Evolutionary conservation across 192 early-diverging fungal genomes (phyloP).

Genomic region (Coemansia furcata): DNA sequence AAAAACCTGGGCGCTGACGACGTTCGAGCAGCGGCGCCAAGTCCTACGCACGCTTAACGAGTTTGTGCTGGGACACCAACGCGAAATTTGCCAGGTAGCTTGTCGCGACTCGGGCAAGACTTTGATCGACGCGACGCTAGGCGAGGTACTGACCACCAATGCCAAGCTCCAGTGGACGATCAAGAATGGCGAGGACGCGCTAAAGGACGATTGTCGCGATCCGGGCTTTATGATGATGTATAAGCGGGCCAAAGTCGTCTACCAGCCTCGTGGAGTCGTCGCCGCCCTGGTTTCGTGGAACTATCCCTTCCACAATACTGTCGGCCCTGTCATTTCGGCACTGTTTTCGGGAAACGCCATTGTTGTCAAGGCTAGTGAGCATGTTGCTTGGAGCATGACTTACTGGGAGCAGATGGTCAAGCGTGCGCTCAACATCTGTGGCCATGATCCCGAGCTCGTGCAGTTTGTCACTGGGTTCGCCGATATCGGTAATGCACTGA

Average conservation of each 20-base stretch:
- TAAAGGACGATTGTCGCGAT: conserved; percentile 64
- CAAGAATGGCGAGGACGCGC: conserved; percentile 68
- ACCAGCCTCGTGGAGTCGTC: conserved; percentile 78
- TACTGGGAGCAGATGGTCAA: conserved; percentile 67
- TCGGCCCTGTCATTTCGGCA: conserved; percentile 79
- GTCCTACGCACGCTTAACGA: conserved; percentile 71
- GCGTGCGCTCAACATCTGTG: conserved; percentile 65
- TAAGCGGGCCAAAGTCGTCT: conserved; percentile 73
- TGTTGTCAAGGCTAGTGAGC: conserved; percentile 81
- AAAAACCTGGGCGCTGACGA: conserved; percentile 62
- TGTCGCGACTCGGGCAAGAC: conserved; percentile 82
- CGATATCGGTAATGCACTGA: conserved; percentile 76
- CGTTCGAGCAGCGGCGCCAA: conserved; percentile 68
- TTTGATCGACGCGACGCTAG: conserved; percentile 76
- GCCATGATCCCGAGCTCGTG: conserved; percentile 75
- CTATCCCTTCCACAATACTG: conserved; percentile 79
- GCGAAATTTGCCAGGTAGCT: conserved; percentile 69
- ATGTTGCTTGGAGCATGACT: conserved; percentile 75
- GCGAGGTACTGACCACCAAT: conserved; percentile 77
- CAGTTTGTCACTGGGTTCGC: conserved; percentile 77
- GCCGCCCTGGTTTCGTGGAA: conserved; percentile 86
- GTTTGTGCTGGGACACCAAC: conserved; percentile 71
- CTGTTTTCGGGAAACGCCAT: conserved; percentile 84
- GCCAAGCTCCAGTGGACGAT: conserved; percentile 80
- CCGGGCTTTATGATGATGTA: conserved; percentile 72